Conservation (phyloP, 1,284 basidiomycete species). For the Psilocybe mexicana region DNA sequence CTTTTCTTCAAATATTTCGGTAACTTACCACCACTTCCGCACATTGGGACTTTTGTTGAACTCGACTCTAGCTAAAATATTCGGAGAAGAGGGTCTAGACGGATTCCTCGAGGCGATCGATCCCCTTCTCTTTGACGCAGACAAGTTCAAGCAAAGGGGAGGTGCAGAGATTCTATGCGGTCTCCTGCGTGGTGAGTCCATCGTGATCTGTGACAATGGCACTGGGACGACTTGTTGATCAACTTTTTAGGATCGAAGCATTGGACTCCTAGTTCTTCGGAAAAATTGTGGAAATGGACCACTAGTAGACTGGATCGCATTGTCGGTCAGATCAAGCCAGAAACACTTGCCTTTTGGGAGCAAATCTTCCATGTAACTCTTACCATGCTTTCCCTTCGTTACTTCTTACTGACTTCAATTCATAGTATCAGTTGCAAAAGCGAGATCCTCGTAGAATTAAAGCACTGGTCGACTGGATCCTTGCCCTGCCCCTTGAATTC, state of each 20-base stretch:
- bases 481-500: slow-evolving; percentile 79
- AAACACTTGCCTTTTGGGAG: slow-evolving; percentile 80
- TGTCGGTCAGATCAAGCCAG: slow-evolving; percentile 80
- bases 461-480: slow-evolving; percentile 79
- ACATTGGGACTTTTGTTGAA: slow-evolving; percentile 1
- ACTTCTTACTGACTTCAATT: slow-evolving; percentile 1
- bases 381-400: neutral
- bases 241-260: slow-evolving; percentile 76
- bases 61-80: slow-evolving; percentile 58
- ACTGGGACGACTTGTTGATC: no score
- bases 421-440: slow-evolving; percentile 64
- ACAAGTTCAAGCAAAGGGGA: slow-evolving; percentile 92
- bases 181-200: slow-evolving; percentile 56
- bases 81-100: slow-evolving; percentile 56
- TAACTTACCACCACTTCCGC: slow-evolving; percentile 31
- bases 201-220: neutral
- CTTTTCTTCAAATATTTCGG: slow-evolving; percentile 70
- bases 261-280: slow-evolving; percentile 70
- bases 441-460: slow-evolving; percentile 87
- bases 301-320: slow-evolving; percentile 68
- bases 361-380: slow-evolving; percentile 55
- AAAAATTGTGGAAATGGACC: slow-evolving; percentile 83
- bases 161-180: slow-evolving; percentile 87
- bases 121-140: slow-evolving; percentile 62
- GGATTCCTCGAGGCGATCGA: slow-evolving; percentile 58